These are phyloP conservation scores for Physcomitrellopsis africana DNA, from an alignment of 225 moss, liverwort and hornwort species.

Conservation along the genomic window DNA sequence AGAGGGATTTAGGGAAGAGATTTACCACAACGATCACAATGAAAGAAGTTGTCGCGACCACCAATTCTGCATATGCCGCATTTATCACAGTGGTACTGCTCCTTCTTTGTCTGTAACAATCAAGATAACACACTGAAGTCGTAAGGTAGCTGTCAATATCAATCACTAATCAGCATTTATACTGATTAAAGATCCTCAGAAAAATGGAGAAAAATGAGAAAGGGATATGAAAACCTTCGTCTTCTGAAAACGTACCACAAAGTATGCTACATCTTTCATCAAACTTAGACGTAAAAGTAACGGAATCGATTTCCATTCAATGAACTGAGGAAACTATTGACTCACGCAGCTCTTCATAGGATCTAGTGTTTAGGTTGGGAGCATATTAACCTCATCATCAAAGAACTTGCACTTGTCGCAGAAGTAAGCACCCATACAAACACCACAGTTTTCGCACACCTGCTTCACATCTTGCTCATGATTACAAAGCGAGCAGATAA, in stretches of 20 bases:
- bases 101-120: slow-evolving; percentile 65
- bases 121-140: background rate
- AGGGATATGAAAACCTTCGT: background rate
- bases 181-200: background rate
- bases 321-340: too few species aligned
- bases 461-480: slow-evolving; percentile 92
- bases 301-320: too few species aligned
- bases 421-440: slow-evolving; percentile 90
- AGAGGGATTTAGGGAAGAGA: slow-evolving; percentile 20
- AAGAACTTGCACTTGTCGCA: slow-evolving; percentile 87
- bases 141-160: background rate
- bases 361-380: background rate
- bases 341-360: background rate
- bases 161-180: slow-evolving; percentile 13
- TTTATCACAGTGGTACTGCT: slow-evolving; percentile 88
- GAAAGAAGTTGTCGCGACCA: slow-evolving; percentile 92
- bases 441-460: slow-evolving; percentile 79
- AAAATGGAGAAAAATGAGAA: background rate
- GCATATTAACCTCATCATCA: slow-evolving; percentile 74
- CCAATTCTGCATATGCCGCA: slow-evolving; percentile 98
- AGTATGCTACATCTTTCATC: background rate
- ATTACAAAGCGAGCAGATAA: slow-evolving; percentile 86
- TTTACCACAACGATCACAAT: slow-evolving; percentile 69
- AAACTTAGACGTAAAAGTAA: background rate
- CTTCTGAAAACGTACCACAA: background rate